Conservation (phyloP, 2,329 filamentous ascomycete genomes). For the Rutstroemia sp. region DNA sequence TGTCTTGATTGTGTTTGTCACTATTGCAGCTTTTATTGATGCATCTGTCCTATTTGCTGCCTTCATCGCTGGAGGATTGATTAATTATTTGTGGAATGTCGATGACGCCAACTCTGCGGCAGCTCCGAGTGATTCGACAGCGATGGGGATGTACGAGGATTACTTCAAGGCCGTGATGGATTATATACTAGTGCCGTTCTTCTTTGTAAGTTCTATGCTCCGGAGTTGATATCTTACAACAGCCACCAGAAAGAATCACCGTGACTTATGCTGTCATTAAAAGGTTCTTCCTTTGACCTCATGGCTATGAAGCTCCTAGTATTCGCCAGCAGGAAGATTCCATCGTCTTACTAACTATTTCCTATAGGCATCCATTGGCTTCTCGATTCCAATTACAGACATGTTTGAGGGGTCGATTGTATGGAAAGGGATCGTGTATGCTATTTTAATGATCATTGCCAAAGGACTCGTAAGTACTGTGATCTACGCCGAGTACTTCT, state of each 20-base stretch:
- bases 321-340: no score
- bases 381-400: slow-evolving; percentile 65
- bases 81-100: slow-evolving; percentile 35
- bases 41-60: slow-evolving; percentile 44
- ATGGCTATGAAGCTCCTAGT: no score
- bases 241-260: no score
- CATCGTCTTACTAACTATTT: background rate
- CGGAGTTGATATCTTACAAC: no score
- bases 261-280: background rate
- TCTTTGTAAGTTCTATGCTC: slow-evolving; percentile 44
- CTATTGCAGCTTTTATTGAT: slow-evolving; percentile 34
- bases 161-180: slow-evolving; percentile 27
- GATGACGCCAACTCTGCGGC: background rate
- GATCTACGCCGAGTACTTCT: slow-evolving; percentile 16
- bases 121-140: background rate
- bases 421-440: slow-evolving; percentile 69
- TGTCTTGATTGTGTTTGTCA: slow-evolving; percentile 17
- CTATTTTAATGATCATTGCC: slow-evolving; percentile 58
- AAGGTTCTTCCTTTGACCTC: no score
- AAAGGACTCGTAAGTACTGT: slow-evolving; percentile 51
- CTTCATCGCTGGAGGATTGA: slow-evolving; percentile 40
- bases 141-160: slow-evolving; percentile 19
- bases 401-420: slow-evolving; percentile 59
- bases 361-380: slow-evolving; percentile 56
- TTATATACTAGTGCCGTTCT: slow-evolving; percentile 48